phyloP scores from a whole-genome alignment of 352 stramenopile species.

The Phytophthora sansomeana region DNA sequence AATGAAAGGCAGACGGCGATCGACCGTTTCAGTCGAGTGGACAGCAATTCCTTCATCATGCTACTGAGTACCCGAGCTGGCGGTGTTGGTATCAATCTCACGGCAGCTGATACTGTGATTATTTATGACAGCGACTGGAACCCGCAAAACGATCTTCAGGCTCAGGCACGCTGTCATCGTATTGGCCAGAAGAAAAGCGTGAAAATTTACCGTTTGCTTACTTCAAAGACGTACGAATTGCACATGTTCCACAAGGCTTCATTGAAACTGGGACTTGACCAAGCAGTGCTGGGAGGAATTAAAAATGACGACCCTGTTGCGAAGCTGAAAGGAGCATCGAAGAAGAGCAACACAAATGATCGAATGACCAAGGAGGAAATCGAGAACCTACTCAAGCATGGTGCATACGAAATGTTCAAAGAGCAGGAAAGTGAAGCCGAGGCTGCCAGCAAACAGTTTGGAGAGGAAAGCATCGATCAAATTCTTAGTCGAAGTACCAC shows the following conservation, averaged over 20 bases:
- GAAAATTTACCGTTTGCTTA: slow-evolving; percentile 94
- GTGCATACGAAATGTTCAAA: slow-evolving; percentile 95
- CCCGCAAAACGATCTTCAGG: slow-evolving; percentile 95
- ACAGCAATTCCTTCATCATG: slow-evolving; percentile 94
- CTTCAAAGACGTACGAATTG: slow-evolving; percentile 93
- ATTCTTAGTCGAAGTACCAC: slow-evolving; percentile 95
- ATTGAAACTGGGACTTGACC: slow-evolving; percentile 93
- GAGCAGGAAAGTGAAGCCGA: slow-evolving; percentile 92
- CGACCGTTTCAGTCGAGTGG: slow-evolving; percentile 87
- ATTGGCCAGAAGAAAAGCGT: slow-evolving; percentile 95
- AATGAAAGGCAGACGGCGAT: slow-evolving; percentile 96
- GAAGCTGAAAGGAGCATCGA: slow-evolving; percentile 50
- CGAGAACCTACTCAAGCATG: slow-evolving; percentile 93
- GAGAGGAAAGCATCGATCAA: slow-evolving; percentile 98
- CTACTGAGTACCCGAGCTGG: slow-evolving; percentile 98
- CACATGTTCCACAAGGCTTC: slow-evolving; percentile 95
- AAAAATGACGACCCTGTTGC: slow-evolving; percentile 65
- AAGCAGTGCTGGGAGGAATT: slow-evolving; percentile 91
- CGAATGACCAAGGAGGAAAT: slow-evolving; percentile 92
- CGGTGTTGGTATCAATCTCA: slow-evolving; percentile 99
- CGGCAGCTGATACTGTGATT: slow-evolving; percentile 88
- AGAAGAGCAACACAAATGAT: slow-evolving; percentile 46
- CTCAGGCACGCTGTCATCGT: slow-evolving; percentile 91
- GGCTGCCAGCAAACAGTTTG: slow-evolving; percentile 95
- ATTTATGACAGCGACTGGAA: slow-evolving; percentile 99